A percentile compares a stretch with the other conserved stretches of the same genome.
phyloP scores from a whole-genome alignment of 2,329 filamentous ascomycete genomes.

The Pseudonectria buxi region DNA sequence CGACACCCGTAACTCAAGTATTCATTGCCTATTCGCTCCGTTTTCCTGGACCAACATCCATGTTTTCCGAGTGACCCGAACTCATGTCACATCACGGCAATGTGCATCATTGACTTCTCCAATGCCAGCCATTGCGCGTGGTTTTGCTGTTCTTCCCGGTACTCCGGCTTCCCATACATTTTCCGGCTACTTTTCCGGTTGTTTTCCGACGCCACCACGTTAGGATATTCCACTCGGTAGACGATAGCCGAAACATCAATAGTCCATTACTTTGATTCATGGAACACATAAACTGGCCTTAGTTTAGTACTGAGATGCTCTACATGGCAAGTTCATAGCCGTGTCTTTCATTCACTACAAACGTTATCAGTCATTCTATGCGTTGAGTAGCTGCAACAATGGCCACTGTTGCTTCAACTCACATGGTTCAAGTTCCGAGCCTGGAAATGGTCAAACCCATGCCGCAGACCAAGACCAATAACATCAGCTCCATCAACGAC shows the following conservation, averaged over 20 bases:
- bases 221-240: not conserved
- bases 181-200: not conserved
- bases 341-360: not conserved
- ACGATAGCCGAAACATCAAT: not conserved
- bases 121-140: no score
- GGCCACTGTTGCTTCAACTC: conserved; percentile 6
- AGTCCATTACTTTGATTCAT: not conserved
- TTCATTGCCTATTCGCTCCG: no score
- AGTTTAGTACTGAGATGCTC: not conserved
- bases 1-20: no score
- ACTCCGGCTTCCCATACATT: not conserved
- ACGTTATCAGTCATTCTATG: not conserved
- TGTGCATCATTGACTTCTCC: no score
- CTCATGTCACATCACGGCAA: no score
- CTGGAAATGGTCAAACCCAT: conserved; percentile 1
- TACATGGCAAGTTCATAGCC: not conserved
- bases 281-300: not conserved
- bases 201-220: not conserved
- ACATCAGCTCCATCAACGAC: conserved; percentile 17
- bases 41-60: no score
- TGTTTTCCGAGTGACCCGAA: no score
- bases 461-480: conserved; percentile 1
- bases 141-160: no score
- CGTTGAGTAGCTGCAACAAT: not conserved
- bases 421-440: conserved; percentile 2